Evolutionary conservation across 345 rosid genomes (phyloP), one percentile per base, ranked within the genome.

Genomic region (Aquilaria yunnanensis): DNA sequence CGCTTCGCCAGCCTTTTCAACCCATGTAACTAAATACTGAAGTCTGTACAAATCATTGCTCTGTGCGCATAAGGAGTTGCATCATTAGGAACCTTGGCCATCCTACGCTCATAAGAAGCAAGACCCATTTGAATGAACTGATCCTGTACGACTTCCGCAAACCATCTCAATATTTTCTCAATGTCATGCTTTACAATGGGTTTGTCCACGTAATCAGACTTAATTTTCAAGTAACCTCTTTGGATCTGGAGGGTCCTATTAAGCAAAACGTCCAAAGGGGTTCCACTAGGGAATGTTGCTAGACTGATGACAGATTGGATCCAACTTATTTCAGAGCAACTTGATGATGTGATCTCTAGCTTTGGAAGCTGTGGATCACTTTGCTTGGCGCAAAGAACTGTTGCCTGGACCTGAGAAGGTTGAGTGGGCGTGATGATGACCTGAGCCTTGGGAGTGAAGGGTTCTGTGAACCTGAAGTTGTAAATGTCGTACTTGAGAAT

Each of bases 261-360:
- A 2, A 60, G 64, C 54, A 60, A 60, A 13, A 60, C n/a, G 37
- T 60, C 64, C 14, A 32, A 13, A 45, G 64, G 50, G 4, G 64
- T 60, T 48, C 54, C 64, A 32, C 32, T 48, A 30, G 64, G 45
- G 54, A 48, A 60, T 13, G 43, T 45, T 2, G 64, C 64, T 54
- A 52, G 50, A 45, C 8, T 47, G 29, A 60, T 41, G 3, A 54
- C 5, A 2, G 64, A 60, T 32, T 47, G 43, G 5, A 48, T 29
- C 64, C 23, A 23, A 23, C 23, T 23, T 23, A 23, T 23, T 23
- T 23, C 23, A 23, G 23, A 23, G 23, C 23, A 60, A 23, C 23
- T 23, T 23, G 23, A 23, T 23, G 23, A 23, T 23, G 23, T 23
- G 23, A 23, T 23, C 23, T 23, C 23, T 23, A 23, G 23, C 23